Evolutionary conservation across 208 protist species (phyloP).

Genomic region (Trypanosoma theileri): DNA sequence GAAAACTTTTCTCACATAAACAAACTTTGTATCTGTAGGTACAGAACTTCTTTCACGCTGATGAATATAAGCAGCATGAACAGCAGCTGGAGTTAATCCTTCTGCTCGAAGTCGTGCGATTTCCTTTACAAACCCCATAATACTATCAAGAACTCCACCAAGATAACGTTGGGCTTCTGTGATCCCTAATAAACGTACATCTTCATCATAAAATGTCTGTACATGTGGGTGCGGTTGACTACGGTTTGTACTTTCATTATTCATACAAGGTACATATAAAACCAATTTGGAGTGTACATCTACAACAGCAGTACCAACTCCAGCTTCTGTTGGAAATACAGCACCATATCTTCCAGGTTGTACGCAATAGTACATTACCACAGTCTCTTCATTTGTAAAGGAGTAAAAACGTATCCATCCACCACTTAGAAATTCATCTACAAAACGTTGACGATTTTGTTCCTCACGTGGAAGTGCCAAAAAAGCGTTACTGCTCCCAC

Average conservation of each 20-base stretch:
- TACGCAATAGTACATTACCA: slow-evolving; percentile 87
- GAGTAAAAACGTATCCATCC: slow-evolving; percentile 87
- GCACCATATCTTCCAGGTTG: slow-evolving; percentile 86
- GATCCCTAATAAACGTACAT: slow-evolving; percentile 67
- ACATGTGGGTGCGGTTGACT: slow-evolving; percentile 86
- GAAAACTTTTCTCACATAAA: slow-evolving; percentile 87
- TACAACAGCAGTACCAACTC: slow-evolving; percentile 78
- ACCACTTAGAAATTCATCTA: slow-evolving; percentile 81
- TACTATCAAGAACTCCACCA: slow-evolving; percentile 63
- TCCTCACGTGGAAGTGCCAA: slow-evolving; percentile 73
- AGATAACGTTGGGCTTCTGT: slow-evolving; percentile 76
- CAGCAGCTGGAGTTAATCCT: slow-evolving; percentile 70
- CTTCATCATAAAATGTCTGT: slow-evolving; percentile 87
- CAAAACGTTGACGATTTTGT: slow-evolving; percentile 75
- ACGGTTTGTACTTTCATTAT: slow-evolving; percentile 82
- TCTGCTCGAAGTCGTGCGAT: slow-evolving; percentile 60
- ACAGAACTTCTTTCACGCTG: slow-evolving; percentile 65
- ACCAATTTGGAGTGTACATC: slow-evolving; percentile 83
- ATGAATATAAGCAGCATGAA: slow-evolving; percentile 81
- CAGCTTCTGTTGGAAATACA: slow-evolving; percentile 79
- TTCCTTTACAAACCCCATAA: slow-evolving; percentile 76
- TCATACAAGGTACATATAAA: slow-evolving; percentile 84
- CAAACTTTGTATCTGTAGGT: slow-evolving; percentile 84
- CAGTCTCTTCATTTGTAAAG: slow-evolving; percentile 74
- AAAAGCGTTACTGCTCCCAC: slow-evolving; percentile 43